These are phyloP conservation scores for Pseudonectria foliicola DNA, from an alignment of 2,329 filamentous ascomycete genomes.

Conservation along the genomic window DNA sequence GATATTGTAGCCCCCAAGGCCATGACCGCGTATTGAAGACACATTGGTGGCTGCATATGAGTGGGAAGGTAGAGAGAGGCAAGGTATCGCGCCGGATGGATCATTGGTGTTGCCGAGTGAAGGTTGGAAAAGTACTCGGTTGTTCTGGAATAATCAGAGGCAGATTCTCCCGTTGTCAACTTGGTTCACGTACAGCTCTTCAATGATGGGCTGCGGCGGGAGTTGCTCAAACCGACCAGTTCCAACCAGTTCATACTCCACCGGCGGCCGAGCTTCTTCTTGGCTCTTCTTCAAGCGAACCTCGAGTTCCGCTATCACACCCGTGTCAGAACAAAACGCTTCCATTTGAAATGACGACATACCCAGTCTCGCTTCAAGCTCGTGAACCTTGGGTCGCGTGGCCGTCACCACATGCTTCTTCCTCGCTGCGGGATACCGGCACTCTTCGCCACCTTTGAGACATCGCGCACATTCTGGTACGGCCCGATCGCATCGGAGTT, in stretches of 20 bases:
- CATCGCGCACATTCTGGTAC: constrained; percentile 21
- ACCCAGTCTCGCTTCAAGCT: constrained; percentile 21
- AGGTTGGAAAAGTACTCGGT: constrained; percentile 13
- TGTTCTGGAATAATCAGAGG: constrained; percentile 6
- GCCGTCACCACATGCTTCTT: constrained; percentile 17
- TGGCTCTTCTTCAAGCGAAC: constrained; percentile 13
- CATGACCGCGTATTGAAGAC: constrained; percentile 18
- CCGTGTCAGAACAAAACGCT: constrained; percentile 2
- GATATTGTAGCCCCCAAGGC: constrained; percentile 12
- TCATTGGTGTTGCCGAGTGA: constrained; percentile 8
- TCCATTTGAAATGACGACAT: background rate
- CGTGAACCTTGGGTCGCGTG: constrained; percentile 21
- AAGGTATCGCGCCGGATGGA: constrained; percentile 17
- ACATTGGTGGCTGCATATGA: constrained; percentile 21
- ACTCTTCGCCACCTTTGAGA: constrained; percentile 10
- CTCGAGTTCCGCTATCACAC: constrained; percentile 16
- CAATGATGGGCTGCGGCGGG: constrained; percentile 18
- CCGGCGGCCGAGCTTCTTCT: constrained; percentile 5
- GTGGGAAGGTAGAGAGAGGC: constrained; percentile 16
- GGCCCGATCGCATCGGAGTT: constrained; percentile 24
- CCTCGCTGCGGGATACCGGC: constrained; percentile 21
- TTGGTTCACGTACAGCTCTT: constrained; percentile 20
- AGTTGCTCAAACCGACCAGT: constrained; percentile 24
- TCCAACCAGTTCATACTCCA: constrained; percentile 12
- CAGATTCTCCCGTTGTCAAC: background rate